Percentiles rank a stretch among this genome's conserved stretches.
phyloP scores from a whole-genome alignment of 768 basidiomycete species.

The Mycena alexandri region DNA sequence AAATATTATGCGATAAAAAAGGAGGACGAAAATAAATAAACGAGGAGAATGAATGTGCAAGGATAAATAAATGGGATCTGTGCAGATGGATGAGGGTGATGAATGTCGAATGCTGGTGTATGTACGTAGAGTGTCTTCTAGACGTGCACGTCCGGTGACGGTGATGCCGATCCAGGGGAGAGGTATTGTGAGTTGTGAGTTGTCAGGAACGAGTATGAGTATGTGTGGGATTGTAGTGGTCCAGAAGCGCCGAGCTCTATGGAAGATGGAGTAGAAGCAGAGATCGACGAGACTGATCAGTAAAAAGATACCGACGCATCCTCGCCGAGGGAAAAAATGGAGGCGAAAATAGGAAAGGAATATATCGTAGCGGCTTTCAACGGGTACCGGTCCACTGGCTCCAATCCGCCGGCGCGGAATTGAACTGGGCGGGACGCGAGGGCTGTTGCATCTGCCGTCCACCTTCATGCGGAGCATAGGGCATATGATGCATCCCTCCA shows the following conservation, averaged over 20 bases:
- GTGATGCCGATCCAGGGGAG: conserved; percentile 25
- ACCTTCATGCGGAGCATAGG: conserved; percentile 40
- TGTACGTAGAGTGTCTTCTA: conserved; percentile 14
- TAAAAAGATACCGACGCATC: conserved; percentile 18
- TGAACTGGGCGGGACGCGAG: conserved; percentile 36
- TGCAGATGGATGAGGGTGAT: neutral
- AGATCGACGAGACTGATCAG: conserved; percentile 17
- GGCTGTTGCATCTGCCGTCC: conserved; percentile 30
- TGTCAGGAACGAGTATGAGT: too few species aligned
- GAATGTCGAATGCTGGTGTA: conserved; percentile 21
- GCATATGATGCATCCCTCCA: conserved; percentile 42
- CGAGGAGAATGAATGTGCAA: too few species aligned
- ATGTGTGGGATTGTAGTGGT: conserved; percentile 12
- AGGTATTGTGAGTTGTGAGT: conserved; percentile 11
- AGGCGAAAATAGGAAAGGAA: conserved; percentile 26
- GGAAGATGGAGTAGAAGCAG: conserved; percentile 28
- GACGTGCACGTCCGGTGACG: conserved; percentile 16
- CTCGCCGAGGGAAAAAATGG: conserved; percentile 28
- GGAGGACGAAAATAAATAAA: conserved; percentile 23
- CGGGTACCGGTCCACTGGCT: conserved; percentile 49
- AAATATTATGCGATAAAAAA: neutral
- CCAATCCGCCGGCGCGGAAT: conserved; percentile 45
- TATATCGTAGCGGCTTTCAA: conserved; percentile 35
- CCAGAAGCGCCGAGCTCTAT: conserved; percentile 28
- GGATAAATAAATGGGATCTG: conserved; percentile 9